Evolutionary conservation across 257 asterid genomes (phyloP).

Genomic region (Echium plantagineum): DNA sequence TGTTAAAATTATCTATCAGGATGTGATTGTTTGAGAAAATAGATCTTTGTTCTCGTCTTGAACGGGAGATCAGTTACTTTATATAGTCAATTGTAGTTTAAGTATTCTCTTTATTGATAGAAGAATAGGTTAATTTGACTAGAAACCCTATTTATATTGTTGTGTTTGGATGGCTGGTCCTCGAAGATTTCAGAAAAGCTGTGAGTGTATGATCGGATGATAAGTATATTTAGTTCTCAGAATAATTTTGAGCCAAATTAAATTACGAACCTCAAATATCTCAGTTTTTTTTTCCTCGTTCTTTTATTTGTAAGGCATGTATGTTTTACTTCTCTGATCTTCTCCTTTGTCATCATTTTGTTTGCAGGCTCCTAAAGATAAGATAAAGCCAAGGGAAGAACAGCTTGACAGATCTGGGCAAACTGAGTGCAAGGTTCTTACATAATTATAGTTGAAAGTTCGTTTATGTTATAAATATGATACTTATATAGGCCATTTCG

Average conservation of each 20-base stretch:
- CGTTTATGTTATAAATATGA: too few relatives aligned
- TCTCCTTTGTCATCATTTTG: neutral
- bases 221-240: too few relatives aligned
- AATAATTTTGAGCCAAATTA: neutral
- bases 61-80: too few relatives aligned
- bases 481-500: too few relatives aligned
- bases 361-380: slow-evolving; percentile 24
- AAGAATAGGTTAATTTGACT: neutral
- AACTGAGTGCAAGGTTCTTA: slow-evolving; percentile 36
- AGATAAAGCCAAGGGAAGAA: slow-evolving; percentile 17
- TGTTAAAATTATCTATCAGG: too few relatives aligned
- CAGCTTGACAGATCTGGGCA: slow-evolving; percentile 22
- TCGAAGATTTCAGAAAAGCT: neutral
- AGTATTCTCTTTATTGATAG: neutral
- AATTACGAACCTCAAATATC: too few relatives aligned
- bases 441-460: neutral
- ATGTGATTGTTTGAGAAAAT: neutral
- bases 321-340: neutral
- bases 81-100: neutral
- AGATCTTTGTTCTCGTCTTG: neutral
- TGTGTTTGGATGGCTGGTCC: neutral
- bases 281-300: neutral
- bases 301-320: neutral
- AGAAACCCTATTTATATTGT: neutral
- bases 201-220: too few relatives aligned